phyloP scores from a whole-genome alignment of 2,329 filamentous ascomycete genomes.

The Aspergillus tubingensis region DNA sequence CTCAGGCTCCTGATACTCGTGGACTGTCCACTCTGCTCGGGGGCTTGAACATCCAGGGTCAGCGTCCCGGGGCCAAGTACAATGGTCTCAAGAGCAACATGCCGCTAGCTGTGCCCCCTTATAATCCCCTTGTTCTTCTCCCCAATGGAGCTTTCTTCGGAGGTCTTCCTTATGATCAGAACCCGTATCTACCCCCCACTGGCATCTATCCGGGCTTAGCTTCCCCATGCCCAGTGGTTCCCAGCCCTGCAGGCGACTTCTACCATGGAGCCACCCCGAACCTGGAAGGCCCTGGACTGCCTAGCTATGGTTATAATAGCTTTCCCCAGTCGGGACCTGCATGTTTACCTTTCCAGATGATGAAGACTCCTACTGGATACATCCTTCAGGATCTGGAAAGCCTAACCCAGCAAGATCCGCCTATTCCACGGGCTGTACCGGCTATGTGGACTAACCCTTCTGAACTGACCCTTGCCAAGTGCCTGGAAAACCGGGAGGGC shows the following conservation, averaged over 20 bases:
- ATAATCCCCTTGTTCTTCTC: constrained; percentile 33
- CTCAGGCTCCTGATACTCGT: constrained; percentile 2
- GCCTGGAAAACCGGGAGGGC: constrained; percentile 88
- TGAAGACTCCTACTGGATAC: constrained; percentile 49
- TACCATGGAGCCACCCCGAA: constrained; percentile 56
- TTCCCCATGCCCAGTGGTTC: constrained; percentile 34
- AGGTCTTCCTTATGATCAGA: constrained; percentile 30
- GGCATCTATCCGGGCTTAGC: constrained; percentile 41
- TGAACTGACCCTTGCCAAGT: constrained; percentile 89
- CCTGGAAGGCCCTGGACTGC: constrained; percentile 60
- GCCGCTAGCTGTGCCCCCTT: constrained; percentile 27
- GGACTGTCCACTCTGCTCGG: constrained; percentile 28
- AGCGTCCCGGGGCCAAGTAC: constrained; percentile 31
- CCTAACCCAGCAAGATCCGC: constrained; percentile 72
- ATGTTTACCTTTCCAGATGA: constrained; percentile 46
- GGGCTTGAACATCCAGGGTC: constrained; percentile 31
- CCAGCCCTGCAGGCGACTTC: constrained; percentile 53
- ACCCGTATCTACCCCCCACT: constrained; percentile 38
- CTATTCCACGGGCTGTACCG: constrained; percentile 84
- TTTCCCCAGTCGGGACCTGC: constrained; percentile 57
- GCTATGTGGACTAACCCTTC: constrained; percentile 79
- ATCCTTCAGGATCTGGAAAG: constrained; percentile 60
- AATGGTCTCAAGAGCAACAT: constrained; percentile 29
- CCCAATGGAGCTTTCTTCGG: constrained; percentile 38
- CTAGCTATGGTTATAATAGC: constrained; percentile 58